Base-by-base conservation (phyloP, 75 land plant genomes). In the Pseudotsuga menziesii region DNA sequence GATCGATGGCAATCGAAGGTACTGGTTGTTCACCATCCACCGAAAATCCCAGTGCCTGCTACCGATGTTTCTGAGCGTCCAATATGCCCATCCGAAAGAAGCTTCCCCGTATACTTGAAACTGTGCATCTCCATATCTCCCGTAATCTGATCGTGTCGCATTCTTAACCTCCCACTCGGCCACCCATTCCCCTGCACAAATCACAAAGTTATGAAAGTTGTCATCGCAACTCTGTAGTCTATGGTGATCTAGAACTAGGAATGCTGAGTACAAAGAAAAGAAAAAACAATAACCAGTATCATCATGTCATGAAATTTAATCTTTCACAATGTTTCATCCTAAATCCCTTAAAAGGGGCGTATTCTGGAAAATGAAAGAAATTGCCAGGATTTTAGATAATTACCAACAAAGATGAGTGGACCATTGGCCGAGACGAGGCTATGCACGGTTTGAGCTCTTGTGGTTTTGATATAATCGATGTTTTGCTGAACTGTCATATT, bases 71-170 rank as follows among this genome's bases (percentile, higher is more conserved):
- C 78, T 86, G 0, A 83, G 58, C 0, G 86, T 79, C 93, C 93
- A 91, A 56, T 89, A 93, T 2, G 96, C 82, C 93, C 93, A 93
- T n/a, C 95, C 93, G 56, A 89, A 89, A 17, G 91, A 78, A 2
- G 89, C 91, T 41, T 82, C 5, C 6, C 88, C 91, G 67, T 75
- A 91, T 6, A 93, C 93, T n/a, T 93, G 79, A 41, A 91, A 13
- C 55, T 91, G 89, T 0, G 91, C 93, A 44, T 82, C 66, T n/a
- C 83, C 88, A 83, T 83, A 91, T 55, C 77, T 82, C 57, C 83
- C 82, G 41, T 85, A 87, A 29, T 93, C 91, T 25, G 73, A 63
- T 71, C 78, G 75, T 2, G 77, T 35, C 0, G 86, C 93, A 2
- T 73, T 81, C 6, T 48, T 48, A 16, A 80, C 84, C 22, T 59